phyloP scores from a whole-genome alignment of 2,329 filamentous ascomycete genomes.

The Exophiala aquamarina region DNA sequence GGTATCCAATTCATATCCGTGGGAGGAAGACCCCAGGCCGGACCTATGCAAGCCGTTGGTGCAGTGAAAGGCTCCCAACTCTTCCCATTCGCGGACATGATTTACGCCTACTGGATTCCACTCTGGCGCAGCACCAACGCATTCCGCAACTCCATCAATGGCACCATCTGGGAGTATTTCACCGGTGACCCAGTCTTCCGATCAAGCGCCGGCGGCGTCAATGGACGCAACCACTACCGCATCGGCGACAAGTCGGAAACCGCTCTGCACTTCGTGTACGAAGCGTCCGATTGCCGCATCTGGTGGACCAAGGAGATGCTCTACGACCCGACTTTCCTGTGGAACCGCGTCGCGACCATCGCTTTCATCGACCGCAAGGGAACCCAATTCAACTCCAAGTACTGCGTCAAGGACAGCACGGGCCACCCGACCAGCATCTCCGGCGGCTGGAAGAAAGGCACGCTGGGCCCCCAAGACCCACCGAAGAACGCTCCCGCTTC shows the following conservation, averaged over 20 bases:
- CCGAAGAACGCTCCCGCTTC: constrained; percentile 15
- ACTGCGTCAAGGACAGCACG: constrained; percentile 20
- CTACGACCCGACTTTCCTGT: constrained; percentile 52
- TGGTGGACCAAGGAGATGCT: constrained; percentile 59
- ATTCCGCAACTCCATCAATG: constrained; percentile 13
- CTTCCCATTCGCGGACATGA: constrained; percentile 2
- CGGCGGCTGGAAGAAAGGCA: constrained; percentile 20
- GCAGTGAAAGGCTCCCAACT: constrained; percentile 58
- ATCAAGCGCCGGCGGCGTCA: constrained; percentile 39
- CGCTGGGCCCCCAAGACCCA: constrained; percentile 18
- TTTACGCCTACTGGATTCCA: neutral
- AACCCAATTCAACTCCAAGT: constrained; percentile 24
- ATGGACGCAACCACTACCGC: constrained; percentile 47
- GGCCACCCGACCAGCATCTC: constrained; percentile 25
- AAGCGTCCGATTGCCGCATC: constrained; percentile 61
- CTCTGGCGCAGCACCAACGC: constrained; percentile 15
- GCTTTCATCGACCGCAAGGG: constrained; percentile 33
- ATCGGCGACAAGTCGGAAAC: constrained; percentile 42
- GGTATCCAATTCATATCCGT: constrained; percentile 58
- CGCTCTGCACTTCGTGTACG: constrained; percentile 61
- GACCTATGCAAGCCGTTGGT: constrained; percentile 63
- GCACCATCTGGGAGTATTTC: constrained; percentile 24
- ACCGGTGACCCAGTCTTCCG: constrained; percentile 14
- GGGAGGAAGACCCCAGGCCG: constrained; percentile 57
- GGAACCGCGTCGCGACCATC: constrained; percentile 46